Percentiles rank a stretch among this genome's conserved stretches.
Evolutionary conservation across 2,329 filamentous ascomycete genomes (phyloP).

Genomic region (Verticillium isaacii): DNA sequence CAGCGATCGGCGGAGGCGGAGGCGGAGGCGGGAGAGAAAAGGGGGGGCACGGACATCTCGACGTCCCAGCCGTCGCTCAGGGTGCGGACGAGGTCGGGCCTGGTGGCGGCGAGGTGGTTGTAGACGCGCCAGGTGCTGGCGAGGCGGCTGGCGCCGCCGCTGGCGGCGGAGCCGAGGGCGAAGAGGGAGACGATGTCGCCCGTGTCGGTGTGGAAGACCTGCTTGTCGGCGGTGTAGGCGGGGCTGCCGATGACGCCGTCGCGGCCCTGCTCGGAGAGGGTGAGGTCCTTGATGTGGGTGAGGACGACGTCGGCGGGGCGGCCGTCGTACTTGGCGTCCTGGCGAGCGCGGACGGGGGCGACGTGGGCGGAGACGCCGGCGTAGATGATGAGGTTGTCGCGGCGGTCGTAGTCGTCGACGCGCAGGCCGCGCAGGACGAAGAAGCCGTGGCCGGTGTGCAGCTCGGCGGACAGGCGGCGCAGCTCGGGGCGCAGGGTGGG

Average conservation of each 20-base stretch:
- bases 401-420: constrained; percentile 44
- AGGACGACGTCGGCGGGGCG: constrained; percentile 47
- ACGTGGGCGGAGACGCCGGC: constrained; percentile 56
- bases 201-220: constrained; percentile 57
- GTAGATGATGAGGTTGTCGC: constrained; percentile 57
- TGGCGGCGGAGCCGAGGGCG: constrained; percentile 43
- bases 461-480: constrained; percentile 44
- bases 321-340: constrained; percentile 42
- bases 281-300: constrained; percentile 60
- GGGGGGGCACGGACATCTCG: constrained; percentile 27
- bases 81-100: constrained; percentile 56
- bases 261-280: constrained; percentile 21
- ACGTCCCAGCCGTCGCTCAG: constrained; percentile 47
- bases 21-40: neutral
- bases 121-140: constrained; percentile 57
- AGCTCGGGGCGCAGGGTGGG: constrained; percentile 44
- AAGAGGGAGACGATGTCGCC: constrained; percentile 57
- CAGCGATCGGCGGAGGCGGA: no score
- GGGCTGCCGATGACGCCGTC: constrained; percentile 47
- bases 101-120: constrained; percentile 53
- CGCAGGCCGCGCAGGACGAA: constrained; percentile 55
- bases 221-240: constrained; percentile 56
- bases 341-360: constrained; percentile 45
- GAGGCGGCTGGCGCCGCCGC: constrained; percentile 54
- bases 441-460: constrained; percentile 57